Conservation (phyloP, 2,329 filamentous ascomycete genomes). For the Cladosporium sp. region DNA sequence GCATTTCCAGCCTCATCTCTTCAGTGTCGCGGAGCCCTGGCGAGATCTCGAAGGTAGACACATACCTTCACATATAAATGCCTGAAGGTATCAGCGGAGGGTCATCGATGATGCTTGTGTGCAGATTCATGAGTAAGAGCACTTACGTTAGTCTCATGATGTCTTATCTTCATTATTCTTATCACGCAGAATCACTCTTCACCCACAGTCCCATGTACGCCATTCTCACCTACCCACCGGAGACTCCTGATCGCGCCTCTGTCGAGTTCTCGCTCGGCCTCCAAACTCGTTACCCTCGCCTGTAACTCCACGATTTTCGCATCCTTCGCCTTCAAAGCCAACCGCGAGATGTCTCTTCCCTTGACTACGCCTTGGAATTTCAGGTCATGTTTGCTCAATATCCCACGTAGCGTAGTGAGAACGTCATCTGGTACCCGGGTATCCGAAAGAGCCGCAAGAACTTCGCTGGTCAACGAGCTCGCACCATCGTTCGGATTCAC, state of each 20-base stretch:
- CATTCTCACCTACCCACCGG: conserved; percentile 32
- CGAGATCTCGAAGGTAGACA: background rate
- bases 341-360: conserved; percentile 66
- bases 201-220: background rate
- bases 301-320: conserved; percentile 64
- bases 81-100: background rate
- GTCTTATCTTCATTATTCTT: background rate
- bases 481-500: conserved; percentile 28
- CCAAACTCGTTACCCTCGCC: conserved; percentile 60
- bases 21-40: background rate
- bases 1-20: background rate
- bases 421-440: conserved; percentile 25
- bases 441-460: conserved; percentile 25
- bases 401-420: conserved; percentile 40
- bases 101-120: background rate
- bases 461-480: conserved; percentile 29
- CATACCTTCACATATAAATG: background rate
- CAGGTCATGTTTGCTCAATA: conserved; percentile 59
- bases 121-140: background rate
- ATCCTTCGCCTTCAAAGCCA: conserved; percentile 64
- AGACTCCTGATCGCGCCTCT: conserved; percentile 50
- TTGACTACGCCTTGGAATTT: conserved; percentile 61
- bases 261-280: conserved; percentile 57
- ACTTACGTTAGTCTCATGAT: background rate
- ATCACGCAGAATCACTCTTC: background rate